Evolutionary conservation across 202 grass and related monocot genomes (phyloP).

Genomic region (Setaria viridis): DNA sequence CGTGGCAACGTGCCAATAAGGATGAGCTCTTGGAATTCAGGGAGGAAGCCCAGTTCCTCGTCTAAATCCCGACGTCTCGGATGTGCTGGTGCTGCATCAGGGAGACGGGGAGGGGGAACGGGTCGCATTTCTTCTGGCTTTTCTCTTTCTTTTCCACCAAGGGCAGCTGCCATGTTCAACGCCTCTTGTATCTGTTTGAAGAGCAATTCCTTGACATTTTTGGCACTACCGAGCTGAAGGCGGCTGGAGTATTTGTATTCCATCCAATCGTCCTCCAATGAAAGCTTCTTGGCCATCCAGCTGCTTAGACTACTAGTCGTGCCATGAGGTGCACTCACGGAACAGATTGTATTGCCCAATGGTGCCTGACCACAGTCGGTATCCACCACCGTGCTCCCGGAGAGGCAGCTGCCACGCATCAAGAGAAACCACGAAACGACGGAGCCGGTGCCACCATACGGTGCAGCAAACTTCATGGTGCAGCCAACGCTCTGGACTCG

Average conservation of each 20-base stretch:
- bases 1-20: slow-evolving; percentile 54
- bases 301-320: too few species aligned
- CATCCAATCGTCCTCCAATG: background rate
- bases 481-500: background rate
- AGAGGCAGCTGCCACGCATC: too few species aligned
- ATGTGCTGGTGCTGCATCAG: background rate
- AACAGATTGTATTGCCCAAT: background rate
- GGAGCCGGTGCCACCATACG: background rate
- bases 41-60: background rate
- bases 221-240: background rate
- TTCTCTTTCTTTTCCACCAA: too few species aligned
- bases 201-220: background rate
- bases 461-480: background rate
- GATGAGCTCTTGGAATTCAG: slow-evolving; percentile 51
- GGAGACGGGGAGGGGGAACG: too few species aligned
- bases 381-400: background rate
- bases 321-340: too few species aligned
- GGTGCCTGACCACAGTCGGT: background rate
- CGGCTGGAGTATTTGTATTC: background rate
- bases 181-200: background rate
- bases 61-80: background rate
- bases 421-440: background rate
- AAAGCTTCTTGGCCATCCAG: background rate
- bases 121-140: too few species aligned
- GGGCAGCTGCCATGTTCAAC: background rate